Percentiles rank a stretch among this genome's conserved stretches.
These are phyloP conservation scores for Mediolabrus comicus DNA, from an alignment of 108 stramenopile species.

Conservation along the genomic window DNA sequence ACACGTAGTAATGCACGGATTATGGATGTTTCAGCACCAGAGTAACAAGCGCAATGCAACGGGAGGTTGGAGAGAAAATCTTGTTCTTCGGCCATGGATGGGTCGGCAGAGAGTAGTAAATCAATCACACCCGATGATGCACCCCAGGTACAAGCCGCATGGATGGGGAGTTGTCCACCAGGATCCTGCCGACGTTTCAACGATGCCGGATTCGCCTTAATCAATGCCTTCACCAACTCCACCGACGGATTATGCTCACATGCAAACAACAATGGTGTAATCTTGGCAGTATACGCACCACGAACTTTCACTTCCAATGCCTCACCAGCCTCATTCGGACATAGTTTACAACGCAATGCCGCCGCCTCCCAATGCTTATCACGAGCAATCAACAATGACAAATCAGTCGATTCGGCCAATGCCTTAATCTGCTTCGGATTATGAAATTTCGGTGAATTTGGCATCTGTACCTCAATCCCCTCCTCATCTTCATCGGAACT, in stretches of 20 bases:
- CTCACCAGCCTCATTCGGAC: slow-evolving; percentile 65
- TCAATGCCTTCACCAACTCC: slow-evolving; percentile 59
- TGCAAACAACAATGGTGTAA: slow-evolving; percentile 78
- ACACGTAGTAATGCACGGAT: slow-evolving; percentile 54
- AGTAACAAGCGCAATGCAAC: slow-evolving; percentile 81
- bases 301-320: slow-evolving; percentile 61
- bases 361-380: slow-evolving; percentile 70
- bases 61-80: slow-evolving; percentile 83
- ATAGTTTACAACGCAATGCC: slow-evolving; percentile 42
- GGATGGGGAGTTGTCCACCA: slow-evolving; percentile 77
- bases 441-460: background rate
- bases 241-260: slow-evolving; percentile 75
- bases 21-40: slow-evolving; percentile 61
- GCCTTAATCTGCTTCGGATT: slow-evolving; percentile 11
- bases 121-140: slow-evolving; percentile 56
- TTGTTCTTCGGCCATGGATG: slow-evolving; percentile 47
- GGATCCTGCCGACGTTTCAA: slow-evolving; percentile 61
- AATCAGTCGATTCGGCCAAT: slow-evolving; percentile 41
- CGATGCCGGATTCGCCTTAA: slow-evolving; percentile 59
- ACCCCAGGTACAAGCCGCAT: slow-evolving; percentile 83
- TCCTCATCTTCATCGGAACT: slow-evolving; percentile 43
- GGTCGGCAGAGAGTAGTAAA: slow-evolving; percentile 52
- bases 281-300: slow-evolving; percentile 72
- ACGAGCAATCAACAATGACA: slow-evolving; percentile 60
- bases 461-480: slow-evolving; percentile 42